A percentile compares a stretch with the other conserved stretches of the same genome.
These are phyloP conservation scores for Rhodomyrtus tomentosa DNA, from an alignment of 345 rosid species.

Conservation along the genomic window DNA sequence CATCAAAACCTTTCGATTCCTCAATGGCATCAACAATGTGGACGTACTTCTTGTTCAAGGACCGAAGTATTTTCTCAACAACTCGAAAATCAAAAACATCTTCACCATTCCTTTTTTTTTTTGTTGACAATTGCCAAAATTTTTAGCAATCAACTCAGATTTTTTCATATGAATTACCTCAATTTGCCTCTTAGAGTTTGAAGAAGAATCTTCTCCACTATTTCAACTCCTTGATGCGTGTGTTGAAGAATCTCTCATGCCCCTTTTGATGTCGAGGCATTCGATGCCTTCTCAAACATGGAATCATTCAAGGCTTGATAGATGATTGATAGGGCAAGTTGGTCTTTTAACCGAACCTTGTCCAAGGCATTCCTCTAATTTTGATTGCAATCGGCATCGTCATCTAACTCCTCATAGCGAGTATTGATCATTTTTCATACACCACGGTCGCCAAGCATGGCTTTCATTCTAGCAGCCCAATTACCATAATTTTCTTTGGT, in stretches of 20 bases:
- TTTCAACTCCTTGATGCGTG: not conserved
- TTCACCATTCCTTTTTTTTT: not conserved
- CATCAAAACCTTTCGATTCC: not conserved
- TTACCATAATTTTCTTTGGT: not conserved
- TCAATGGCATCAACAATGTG: not conserved
- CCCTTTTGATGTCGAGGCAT: not conserved
- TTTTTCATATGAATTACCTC: not conserved
- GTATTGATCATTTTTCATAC: not conserved
- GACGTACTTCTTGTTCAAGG: not conserved
- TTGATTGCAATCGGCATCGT: not conserved
- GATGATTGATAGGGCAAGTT: not conserved
- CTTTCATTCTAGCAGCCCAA: not conserved
- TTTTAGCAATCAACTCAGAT: not conserved
- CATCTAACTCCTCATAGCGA: not conserved
- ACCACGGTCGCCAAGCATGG: accelerated
- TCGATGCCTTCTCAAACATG: not conserved
- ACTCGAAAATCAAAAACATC: not conserved
- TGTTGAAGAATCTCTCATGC: not conserved
- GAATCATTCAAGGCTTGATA: not conserved
- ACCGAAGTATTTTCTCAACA: not conserved
- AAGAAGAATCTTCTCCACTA: not conserved
- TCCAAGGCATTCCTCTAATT: not conserved
- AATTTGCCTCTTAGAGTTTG: conserved; percentile 1
- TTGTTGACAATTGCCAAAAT: not conserved
- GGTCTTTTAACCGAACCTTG: not conserved